Evolutionary conservation across 306 rosid genomes (phyloP), one percentile per base, ranked within the genome.

Genomic region (Acacia confusa): DNA sequence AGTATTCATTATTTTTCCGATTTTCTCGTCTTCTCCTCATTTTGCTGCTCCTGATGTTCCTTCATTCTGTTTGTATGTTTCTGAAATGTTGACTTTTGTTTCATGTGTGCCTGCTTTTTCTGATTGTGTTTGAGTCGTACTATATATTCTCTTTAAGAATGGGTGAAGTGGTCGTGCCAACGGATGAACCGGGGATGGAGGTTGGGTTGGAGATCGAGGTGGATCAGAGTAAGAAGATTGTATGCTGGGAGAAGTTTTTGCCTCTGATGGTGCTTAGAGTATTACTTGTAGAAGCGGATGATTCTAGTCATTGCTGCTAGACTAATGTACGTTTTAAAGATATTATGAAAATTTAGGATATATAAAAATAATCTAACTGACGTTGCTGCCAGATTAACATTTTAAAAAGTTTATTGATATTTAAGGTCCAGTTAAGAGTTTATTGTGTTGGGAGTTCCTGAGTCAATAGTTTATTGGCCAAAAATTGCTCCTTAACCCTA

Each of bases 231-330:
- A 80, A 70, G 1, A 79, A 67, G 52, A 65, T 57, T 48, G 87
- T 87, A 27, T 74, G 79, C 32, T 85, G 86, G 87, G 89, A 83
- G 40, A 84, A 44, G 52, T 67, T 85, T 86, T 78, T 90, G 9
- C 95, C 90, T 20, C 79, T 79, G 7, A 79, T 81, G 47, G 78
- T 61, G 67, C 86, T 90, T 2, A 81, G 86, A 40, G 90, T 92
- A 17, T 83, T 94, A 52, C 89, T 90, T 53, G 92, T 94, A 8
- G 97, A 94, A 86, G 76, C 97, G 43, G 98, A 92, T 86, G 91
- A 92, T 78, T 90, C 97, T 30, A 92, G n/a, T n/a, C n/a, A n/a
- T n/a, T n/a, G n/a, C n/a, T n/a, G n/a, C n/a, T n/a, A n/a, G n/a
- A n/a, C n/a, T n/a, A n/a, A n/a, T n/a, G n/a, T n/a, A n/a, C n/a